Conservation (phyloP, 176 grass and related monocot genomes). For the Aegilops bicornis region DNA sequence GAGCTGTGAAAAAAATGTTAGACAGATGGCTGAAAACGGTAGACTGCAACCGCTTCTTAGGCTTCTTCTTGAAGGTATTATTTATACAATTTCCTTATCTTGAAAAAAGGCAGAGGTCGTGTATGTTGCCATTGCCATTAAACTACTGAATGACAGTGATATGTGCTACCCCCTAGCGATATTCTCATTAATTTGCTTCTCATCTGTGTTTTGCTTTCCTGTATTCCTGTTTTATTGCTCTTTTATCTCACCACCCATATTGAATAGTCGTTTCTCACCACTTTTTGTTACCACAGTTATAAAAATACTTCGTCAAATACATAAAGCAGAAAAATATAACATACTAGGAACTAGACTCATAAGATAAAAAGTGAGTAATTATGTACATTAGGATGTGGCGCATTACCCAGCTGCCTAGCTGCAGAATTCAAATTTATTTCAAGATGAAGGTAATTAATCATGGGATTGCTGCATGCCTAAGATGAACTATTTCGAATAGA, state of each 20-base stretch:
- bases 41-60: constrained; percentile 84
- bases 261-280: constrained; percentile 2
- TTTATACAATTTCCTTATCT: constrained; percentile 12
- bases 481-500: background rate
- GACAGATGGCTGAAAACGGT: constrained; percentile 96
- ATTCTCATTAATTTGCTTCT: constrained; percentile 4
- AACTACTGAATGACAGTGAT: background rate
- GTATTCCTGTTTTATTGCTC: background rate
- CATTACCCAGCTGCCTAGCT: background rate
- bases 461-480: background rate
- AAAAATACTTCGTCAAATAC: background rate
- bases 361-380: background rate
- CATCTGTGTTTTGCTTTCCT: background rate
- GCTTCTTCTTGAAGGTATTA: constrained; percentile 87
- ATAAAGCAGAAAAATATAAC: background rate
- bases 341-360: background rate
- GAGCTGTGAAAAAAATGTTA: constrained; percentile 93
- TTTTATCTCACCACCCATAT: background rate
- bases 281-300: background rate
- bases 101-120: background rate
- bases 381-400: background rate
- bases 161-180: background rate
- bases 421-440: background rate
- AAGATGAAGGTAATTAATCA: background rate
- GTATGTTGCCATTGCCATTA: background rate